Percentiles rank a stretch among this genome's conserved stretches.
phyloP scores from a whole-genome alignment of 2,329 filamentous ascomycete species.

The Capronia coronata region DNA sequence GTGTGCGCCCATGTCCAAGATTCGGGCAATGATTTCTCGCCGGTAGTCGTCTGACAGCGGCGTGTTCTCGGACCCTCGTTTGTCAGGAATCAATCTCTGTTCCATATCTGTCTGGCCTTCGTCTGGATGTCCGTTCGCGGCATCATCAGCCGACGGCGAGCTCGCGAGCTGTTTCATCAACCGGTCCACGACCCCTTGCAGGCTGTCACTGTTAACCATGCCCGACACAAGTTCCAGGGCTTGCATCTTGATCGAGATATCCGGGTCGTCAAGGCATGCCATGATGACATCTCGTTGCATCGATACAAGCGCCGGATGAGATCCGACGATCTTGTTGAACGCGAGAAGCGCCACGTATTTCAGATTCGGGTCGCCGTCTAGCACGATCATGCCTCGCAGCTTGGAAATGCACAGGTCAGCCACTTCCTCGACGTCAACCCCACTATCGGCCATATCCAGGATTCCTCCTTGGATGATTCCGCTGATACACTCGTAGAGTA shows the following conservation, averaged over 20 bases:
- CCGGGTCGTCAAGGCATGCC: constrained; percentile 89
- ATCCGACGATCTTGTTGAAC: constrained; percentile 87
- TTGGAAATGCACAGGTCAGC: constrained; percentile 88
- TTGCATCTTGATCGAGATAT: constrained; percentile 91
- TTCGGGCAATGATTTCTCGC: constrained; percentile 70
- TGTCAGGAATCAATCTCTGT: constrained; percentile 50
- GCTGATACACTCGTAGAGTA: constrained; percentile 96
- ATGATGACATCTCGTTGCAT: constrained; percentile 94
- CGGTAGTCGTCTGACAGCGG: constrained; percentile 81
- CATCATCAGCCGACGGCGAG: constrained; percentile 49
- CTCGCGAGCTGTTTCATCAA: constrained; percentile 77
- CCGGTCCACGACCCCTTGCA: constrained; percentile 76
- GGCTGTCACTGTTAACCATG: constrained; percentile 84
- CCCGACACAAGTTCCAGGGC: constrained; percentile 85
- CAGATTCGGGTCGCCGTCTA: constrained; percentile 89
- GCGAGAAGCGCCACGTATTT: constrained; percentile 96
- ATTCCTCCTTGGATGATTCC: constrained; percentile 97
- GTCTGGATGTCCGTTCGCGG: constrained; percentile 30
- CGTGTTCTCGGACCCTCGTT: constrained; percentile 45
- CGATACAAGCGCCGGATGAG: constrained; percentile 80
- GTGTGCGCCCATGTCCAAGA: constrained; percentile 81
- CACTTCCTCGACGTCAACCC: constrained; percentile 80
- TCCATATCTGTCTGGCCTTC: constrained; percentile 48
- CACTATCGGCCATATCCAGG: constrained; percentile 71
- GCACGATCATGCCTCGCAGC: constrained; percentile 84